Percentiles rank a stretch among this genome's conserved stretches.
Evolutionary conservation across 306 rosid species (phyloP).

Genomic region (Castanea mollissima): DNA sequence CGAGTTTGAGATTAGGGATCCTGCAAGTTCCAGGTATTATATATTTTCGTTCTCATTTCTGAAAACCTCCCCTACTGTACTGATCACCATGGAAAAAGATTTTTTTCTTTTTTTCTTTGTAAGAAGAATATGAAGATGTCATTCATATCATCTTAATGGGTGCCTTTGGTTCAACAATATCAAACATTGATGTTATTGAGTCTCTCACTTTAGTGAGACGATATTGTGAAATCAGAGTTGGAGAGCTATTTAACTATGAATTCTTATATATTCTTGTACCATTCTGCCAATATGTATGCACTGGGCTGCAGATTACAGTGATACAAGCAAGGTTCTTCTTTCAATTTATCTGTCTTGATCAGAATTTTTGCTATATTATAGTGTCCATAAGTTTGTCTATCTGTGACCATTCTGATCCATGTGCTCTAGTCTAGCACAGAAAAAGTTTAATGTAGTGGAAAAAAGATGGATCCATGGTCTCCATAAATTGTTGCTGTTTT

Average conservation of each 20-base stretch:
- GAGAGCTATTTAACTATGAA: neutral
- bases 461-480: neutral
- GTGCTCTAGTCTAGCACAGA: neutral
- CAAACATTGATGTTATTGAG: neutral
- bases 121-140: neutral
- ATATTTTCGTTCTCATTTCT: conserved; percentile 7
- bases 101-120: neutral
- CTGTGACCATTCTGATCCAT: neutral
- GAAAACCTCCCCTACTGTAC: neutral
- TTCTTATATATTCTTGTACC: neutral
- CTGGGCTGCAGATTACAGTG: neutral
- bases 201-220: neutral
- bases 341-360: neutral
- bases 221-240: neutral
- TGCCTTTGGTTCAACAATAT: neutral
- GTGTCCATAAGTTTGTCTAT: neutral
- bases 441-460: neutral
- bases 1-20: conserved; percentile 99
- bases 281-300: neutral
- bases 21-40: conserved; percentile 72
- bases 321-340: neutral
- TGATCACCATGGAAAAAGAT: neutral
- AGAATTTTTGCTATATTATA: neutral
- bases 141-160: neutral
- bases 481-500: neutral